Conservation (phyloP, 805 yeast species). For the Yarrowia hollandica region DNA sequence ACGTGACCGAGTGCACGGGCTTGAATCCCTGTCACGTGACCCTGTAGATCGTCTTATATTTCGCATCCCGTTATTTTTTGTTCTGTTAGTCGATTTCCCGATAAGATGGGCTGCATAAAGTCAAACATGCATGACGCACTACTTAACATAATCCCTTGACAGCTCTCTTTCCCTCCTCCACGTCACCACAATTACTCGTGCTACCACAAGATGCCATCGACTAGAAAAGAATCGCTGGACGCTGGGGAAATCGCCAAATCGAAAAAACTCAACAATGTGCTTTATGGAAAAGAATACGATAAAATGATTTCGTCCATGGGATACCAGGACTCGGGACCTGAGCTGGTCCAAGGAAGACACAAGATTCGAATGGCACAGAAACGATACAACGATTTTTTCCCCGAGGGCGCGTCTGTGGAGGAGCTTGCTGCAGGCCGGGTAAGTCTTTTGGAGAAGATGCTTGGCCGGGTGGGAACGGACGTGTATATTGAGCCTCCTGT, state of each 20-base stretch:
- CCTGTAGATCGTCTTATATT: no score
- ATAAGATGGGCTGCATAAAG: no score
- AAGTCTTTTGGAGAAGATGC: slow-evolving; percentile 44
- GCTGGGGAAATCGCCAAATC: slow-evolving; percentile 2
- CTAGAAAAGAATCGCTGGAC: no score
- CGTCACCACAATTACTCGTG: no score
- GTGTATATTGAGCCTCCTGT: slow-evolving; percentile 55
- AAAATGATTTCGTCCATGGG: slow-evolving; percentile 56
- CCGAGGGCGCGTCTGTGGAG: slow-evolving; percentile 34
- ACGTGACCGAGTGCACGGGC: no score
- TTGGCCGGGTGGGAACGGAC: slow-evolving; percentile 51
- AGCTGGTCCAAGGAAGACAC: slow-evolving; percentile 37
- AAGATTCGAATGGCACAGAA: slow-evolving; percentile 38
- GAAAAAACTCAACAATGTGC: slow-evolving; percentile 8
- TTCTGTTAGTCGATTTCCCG: no score
- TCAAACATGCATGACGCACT: no score
- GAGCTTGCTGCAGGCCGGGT: slow-evolving; percentile 44
- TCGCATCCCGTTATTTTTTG: no score
- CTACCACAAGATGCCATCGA: no score
- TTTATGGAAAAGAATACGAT: slow-evolving; percentile 48
- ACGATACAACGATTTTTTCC: slow-evolving; percentile 38
- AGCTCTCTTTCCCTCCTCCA: no score
- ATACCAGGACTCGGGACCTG: slow-evolving; percentile 44
- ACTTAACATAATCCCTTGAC: no score
- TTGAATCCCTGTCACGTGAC: no score